A percentile compares a stretch with the other conserved stretches of the same genome.
Evolutionary conservation across 164 flowering plant genomes (phyloP).

Genomic region (Tinospora cordifolia): DNA sequence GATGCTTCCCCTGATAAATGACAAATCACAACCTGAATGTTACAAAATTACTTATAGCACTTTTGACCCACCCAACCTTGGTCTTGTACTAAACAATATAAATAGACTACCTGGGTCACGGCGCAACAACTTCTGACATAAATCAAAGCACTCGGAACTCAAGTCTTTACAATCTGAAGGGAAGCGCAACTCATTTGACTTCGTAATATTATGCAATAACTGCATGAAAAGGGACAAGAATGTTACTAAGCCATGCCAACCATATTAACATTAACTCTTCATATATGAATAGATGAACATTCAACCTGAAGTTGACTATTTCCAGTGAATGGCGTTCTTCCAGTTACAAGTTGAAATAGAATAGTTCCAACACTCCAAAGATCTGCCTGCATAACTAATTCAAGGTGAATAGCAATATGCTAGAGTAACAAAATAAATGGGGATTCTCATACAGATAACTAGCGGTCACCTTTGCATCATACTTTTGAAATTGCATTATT

Average conservation of each 20-base stretch:
- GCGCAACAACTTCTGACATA: constrained; percentile 85
- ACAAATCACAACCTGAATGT: not conserved
- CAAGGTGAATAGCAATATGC: constrained; percentile 21
- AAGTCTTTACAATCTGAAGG: constrained; percentile 55
- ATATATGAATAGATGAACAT: not conserved
- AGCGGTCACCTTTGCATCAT: constrained; percentile 87
- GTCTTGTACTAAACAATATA: not conserved
- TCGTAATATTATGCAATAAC: constrained; percentile 91
- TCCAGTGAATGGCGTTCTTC: constrained; percentile 90
- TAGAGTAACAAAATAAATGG: not conserved
- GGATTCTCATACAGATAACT: not conserved
- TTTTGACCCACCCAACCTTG: not conserved
- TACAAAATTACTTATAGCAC: not conserved
- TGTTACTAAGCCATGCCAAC: constrained; percentile 3
- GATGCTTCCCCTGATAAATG: not conserved
- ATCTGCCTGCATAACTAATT: constrained; percentile 77
- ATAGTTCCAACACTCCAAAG: constrained; percentile 99
- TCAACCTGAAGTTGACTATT: constrained; percentile 79
- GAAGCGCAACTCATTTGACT: constrained; percentile 68
- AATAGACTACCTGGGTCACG: constrained; percentile 71
- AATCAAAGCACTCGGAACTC: constrained; percentile 72
- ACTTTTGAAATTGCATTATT: constrained; percentile 95
- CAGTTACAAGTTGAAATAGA: constrained; percentile 88
- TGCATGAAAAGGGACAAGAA: constrained; percentile 26
- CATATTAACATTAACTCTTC: not conserved